Conservation (phyloP, 805 yeast species). For the Candida lessepsii region DNA sequence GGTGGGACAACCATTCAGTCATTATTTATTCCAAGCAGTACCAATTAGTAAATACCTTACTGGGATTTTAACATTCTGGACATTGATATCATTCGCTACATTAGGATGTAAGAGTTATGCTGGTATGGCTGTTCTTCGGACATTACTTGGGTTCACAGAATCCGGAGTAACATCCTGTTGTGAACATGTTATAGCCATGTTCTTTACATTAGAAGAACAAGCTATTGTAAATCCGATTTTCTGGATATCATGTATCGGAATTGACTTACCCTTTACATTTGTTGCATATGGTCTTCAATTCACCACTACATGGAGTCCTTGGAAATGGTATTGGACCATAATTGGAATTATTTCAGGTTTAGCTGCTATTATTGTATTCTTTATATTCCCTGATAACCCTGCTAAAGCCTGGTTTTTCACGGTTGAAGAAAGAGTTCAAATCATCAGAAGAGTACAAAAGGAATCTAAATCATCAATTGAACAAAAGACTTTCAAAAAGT, state of each 20-base stretch:
- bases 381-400: slow-evolving; percentile 57
- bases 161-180: slow-evolving; percentile 27
- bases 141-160: slow-evolving; percentile 26
- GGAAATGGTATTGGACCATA: slow-evolving; percentile 25
- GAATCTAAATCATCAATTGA: slow-evolving; percentile 33
- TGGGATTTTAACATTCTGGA: slow-evolving; percentile 31
- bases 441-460: slow-evolving; percentile 36
- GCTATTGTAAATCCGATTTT: slow-evolving; percentile 55
- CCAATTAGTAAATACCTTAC: slow-evolving; percentile 35
- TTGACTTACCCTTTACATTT: slow-evolving; percentile 52
- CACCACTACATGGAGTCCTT: slow-evolving; percentile 8
- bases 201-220: slow-evolving; percentile 44
- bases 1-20: slow-evolving; percentile 27
- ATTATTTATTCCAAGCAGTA: slow-evolving; percentile 33
- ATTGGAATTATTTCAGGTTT: slow-evolving; percentile 54
- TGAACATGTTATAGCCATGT: slow-evolving; percentile 49
- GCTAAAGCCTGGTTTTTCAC: slow-evolving; percentile 48
- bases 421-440: slow-evolving; percentile 51
- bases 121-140: slow-evolving; percentile 19
- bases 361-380: slow-evolving; percentile 18
- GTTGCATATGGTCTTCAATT: slow-evolving; percentile 41
- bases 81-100: slow-evolving; percentile 30
- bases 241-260: slow-evolving; percentile 50
- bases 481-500: slow-evolving; percentile 45
- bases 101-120: slow-evolving; percentile 17